Base-by-base conservation (phyloP, 2,329 filamentous ascomycete species). In the Pseudocercospora vitis region DNA sequence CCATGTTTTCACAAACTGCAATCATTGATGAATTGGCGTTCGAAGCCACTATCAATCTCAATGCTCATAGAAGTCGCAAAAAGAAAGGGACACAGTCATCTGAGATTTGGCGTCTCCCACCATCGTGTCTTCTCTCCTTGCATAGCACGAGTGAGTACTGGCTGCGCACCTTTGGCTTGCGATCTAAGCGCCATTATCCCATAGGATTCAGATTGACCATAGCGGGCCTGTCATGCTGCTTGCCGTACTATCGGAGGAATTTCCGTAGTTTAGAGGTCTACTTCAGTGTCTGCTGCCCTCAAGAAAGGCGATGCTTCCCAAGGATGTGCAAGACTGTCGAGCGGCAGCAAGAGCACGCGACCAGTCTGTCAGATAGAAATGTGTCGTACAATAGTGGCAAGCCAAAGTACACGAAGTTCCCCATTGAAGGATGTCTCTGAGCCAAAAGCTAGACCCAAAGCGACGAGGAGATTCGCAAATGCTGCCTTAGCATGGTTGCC, bases 21-120 rank as follows among this genome's bases (percentile, higher is more conserved):
- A 48, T 12, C 56, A 42, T 62, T 62, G 52, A 62, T 62, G 29
- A 79, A 75, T 23, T 74, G 78, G 3, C 75, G 78, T 61, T 82
- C 81, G 60, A 83, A 84, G 0, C 81, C 81, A 3, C 79, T 81
- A 0, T 81, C 83, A 63, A 81, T 81, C 69, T 85, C 82, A 53
- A 85, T 81, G 42, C 82, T 82, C 71, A 84, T 80, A 65, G 79
- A 83, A 37, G 79, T 80, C 18, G 80, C 80, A 53, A 85, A 80
- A 46, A 85, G 74, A 55, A 81, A 68, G 5, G 84, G 65, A 62
- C 85, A 85, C 31, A 85, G 72, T 14, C 64, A 65, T 49, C 81
- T 74, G 32, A 85, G 70, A 58, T 85, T 84, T 0, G 77, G 79
- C 67, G 85, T 85, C 63, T 74, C 76, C 70, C 77, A 83, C 80